A percentile compares a stretch with the other conserved stretches of the same genome.
These are phyloP conservation scores for Chlamydomonas schloesseri DNA, from an alignment of 139 green algal species.

Conservation along the genomic window DNA sequence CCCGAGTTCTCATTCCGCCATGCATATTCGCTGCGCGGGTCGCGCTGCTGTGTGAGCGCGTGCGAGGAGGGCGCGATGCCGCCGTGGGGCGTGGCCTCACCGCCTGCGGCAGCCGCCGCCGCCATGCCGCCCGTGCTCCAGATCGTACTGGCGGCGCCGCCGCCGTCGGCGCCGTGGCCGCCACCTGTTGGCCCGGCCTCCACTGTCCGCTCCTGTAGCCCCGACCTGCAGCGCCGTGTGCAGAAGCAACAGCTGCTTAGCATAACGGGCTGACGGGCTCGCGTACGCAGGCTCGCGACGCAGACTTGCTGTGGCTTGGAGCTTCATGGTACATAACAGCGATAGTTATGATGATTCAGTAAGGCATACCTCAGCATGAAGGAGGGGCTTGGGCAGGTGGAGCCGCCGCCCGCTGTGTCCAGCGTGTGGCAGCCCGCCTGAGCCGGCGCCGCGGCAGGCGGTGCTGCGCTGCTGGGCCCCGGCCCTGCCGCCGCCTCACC, in stretches of 20 bases:
- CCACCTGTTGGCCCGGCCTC: not conserved
- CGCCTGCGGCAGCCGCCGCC: not conserved
- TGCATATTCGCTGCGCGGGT: too few species aligned
- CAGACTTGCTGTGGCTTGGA: too few species aligned
- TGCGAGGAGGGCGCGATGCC: not conserved
- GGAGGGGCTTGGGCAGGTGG: conserved; percentile 32
- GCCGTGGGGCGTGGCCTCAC: not conserved
- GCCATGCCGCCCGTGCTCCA: not conserved
- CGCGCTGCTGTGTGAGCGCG: too few species aligned
- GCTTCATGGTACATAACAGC: too few species aligned
- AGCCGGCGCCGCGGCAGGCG: not conserved
- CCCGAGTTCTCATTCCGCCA: too few species aligned
- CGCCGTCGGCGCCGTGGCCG: not conserved
- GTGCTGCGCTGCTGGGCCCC: not conserved
- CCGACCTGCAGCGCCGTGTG: not conserved
- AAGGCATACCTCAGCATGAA: not conserved
- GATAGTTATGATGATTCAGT: too few species aligned
- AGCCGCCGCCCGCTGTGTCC: conserved; percentile 17
- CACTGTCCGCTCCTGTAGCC: conserved; percentile 21
- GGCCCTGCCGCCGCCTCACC: too few species aligned
- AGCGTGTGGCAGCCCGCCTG: not conserved
- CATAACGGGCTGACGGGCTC: too few species aligned
- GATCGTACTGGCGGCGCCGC: not conserved
- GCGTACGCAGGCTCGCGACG: too few species aligned
- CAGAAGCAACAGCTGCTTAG: too few species aligned